Evolutionary conservation across 257 asterid genomes (phyloP), one percentile per base, ranked within the genome.

Genomic region (Scutellaria galericulata): DNA sequence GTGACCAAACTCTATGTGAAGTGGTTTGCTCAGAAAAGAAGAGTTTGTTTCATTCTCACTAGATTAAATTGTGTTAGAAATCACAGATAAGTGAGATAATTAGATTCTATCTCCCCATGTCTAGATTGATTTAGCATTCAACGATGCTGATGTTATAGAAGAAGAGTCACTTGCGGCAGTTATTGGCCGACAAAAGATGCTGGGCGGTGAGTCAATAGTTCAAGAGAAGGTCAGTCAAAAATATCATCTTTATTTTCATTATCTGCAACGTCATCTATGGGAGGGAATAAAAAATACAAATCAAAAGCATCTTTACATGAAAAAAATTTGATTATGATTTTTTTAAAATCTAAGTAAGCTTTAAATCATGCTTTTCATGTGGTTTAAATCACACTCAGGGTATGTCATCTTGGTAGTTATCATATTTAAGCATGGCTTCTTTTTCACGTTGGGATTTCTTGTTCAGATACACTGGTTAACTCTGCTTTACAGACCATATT

Each of bases 131-230:
- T 22, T 88, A 48, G 90, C 89, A 59, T 86, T 90, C 74, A 73
- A 81, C 71, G 92, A 88, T 84, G 96, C 95, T 78, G 92, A 90
- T 79, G 77, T 81, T 75, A 71, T 90, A 71, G 95, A 90, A 76
- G 87, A 86, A 70, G 90, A 77, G 61, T 84, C 95, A 50, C 90
- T 90, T 59, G 81, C 81, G 27, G 90, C 89, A 40, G 75, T 90
- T 15, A 76, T 86, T 74, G 95, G 96, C 65, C 92, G 88, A 47
- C 88, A 83, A 56, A 82, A 80, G 83, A 74, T 80, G 84, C 85
- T 73, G 74, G 92, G 89, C 31, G 96, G 83, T 71, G 95, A 86
- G 81, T 88, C 95, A 52, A 67, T 90, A 68, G 78, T 86, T 72
- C 83, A 90, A 77, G 92, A 86, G 71, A 90, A 86, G 92, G 96